Base-by-base conservation (phyloP, 2,329 filamentous ascomycete species). In the Aschersonia sp. region DNA sequence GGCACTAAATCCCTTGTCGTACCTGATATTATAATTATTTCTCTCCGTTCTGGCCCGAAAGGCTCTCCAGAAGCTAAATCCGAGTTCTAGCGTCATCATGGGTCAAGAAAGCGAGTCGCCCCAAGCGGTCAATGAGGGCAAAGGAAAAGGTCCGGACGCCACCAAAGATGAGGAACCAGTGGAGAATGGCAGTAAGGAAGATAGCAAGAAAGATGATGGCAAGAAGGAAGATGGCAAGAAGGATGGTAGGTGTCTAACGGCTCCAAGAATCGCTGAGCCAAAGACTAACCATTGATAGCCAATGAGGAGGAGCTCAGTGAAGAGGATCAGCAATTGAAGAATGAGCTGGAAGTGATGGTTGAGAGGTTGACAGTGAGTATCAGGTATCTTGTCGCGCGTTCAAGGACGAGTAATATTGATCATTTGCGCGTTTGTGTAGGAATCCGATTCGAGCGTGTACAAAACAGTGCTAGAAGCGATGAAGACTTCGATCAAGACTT, bases 401-500 rank as follows among this genome's bases (percentile, higher is more conserved):
- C 4, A 22, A 22, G 22, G 22, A 22, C 22, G 22, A 22, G 22
- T 22, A 22, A 22, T 22, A 22, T 4, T 22, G 10, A 37, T 22
- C 5, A 14, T 29, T n/a, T 33, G 49, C n/a, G 49, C 39, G 33
- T n/a, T n/a, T 8, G 32, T 51, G 4, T 60, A 94, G 87, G 92
- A 97, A 71, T 76, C 83, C 55, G 85, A 97, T 68, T 75, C 77
- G 55, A 81, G 80, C 50, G 83, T 97, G 56, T 96, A 97, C 73
- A 90, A 89, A 65, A 79, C 89, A 50, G 85, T 92, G 47, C 74
- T 98, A 56, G 89, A 97, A 67, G 85, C 88, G 56, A 96, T 98
- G 80, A 97, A 96, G 73, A 87, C 83, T 60, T 94, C 87, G 63
- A 98, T 98, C 75, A 97, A 96, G 74, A 98, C 92, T 48, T 95